Percentiles rank a stretch among this genome's conserved stretches.
Evolutionary conservation across 2,329 filamentous ascomycete genomes (phyloP).

Genomic region (Fusarium irregulare): DNA sequence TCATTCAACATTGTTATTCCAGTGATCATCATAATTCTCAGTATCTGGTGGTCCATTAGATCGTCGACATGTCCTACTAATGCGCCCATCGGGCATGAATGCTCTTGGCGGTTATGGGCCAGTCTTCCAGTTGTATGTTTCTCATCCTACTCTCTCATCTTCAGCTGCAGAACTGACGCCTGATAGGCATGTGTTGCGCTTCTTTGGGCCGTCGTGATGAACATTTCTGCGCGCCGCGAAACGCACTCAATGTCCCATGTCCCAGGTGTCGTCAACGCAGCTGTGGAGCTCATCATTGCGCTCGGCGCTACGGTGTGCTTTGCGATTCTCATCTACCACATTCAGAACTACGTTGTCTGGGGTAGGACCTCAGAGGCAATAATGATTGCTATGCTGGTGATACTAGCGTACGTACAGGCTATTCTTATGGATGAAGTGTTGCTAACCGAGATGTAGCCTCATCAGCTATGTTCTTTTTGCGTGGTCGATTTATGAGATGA

Average conservation of each 20-base stretch:
- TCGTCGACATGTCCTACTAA: conserved; percentile 35
- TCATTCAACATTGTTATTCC: conserved; percentile 42
- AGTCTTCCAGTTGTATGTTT: conserved; percentile 41
- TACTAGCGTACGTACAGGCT: conserved; percentile 37
- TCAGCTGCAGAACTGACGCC: neutral
- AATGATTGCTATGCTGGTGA: conserved; percentile 41
- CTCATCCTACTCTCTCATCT: neutral
- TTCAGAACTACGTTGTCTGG: conserved; percentile 31
- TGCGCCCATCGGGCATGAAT: conserved; percentile 24
- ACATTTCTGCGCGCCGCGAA: conserved; percentile 38
- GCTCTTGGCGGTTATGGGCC: conserved; percentile 43
- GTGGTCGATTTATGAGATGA: conserved; percentile 34
- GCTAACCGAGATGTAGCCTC: conserved; percentile 23
- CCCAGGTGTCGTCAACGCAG: conserved; percentile 24
- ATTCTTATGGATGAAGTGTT: neutral
- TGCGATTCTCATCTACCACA: conserved; percentile 36
- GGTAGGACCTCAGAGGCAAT: conserved; percentile 27
- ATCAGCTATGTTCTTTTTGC: conserved; percentile 37
- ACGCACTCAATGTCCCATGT: conserved; percentile 38
- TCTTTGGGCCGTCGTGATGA: conserved; percentile 38
- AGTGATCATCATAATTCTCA: conserved; percentile 54
- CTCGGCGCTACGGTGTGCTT: conserved; percentile 40
- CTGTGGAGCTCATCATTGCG: conserved; percentile 40
- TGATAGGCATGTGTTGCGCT: conserved; percentile 32
- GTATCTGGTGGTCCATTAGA: conserved; percentile 54